Evolutionary conservation across 495 filamentous ascomycete species (phyloP), one percentile per base, ranked within the genome.

Genomic region (Podospora sp.): DNA sequence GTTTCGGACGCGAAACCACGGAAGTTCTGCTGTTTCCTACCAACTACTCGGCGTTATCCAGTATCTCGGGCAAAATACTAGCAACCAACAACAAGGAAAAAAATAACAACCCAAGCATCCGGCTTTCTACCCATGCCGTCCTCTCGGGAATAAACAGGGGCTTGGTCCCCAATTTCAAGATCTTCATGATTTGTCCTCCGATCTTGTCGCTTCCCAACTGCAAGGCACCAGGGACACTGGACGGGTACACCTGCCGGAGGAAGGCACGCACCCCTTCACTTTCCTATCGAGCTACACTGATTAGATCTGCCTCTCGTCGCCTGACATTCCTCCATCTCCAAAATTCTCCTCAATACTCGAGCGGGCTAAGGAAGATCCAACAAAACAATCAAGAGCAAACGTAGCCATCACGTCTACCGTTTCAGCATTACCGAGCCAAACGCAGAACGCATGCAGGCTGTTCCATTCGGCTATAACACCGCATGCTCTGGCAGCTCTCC

Each of bases 371-470:
- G 21, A 6, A 26, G 21, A 24, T 22, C 16, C 52, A 55, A 26
- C 21, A 55, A 55, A 6, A 59, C 56, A 59, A 59, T 59, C 56
- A 59, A 59, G 25, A 33, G 27, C 56, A 59, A 33, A 59, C 56
- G 26, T 8, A 35, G 5, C 24, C 26, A 59, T 59, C 56, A 59
- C 56, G 27, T 33, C 26, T 59, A 27, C 26, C 26, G 56, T 59
- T 59, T 59, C 56, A 59, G 14, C 22, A 20, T 33, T 33, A 59
- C 56, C 25, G 26, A 59, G 56, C 21, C 24, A 59, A 14, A 33
- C 26, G 25, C 26, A 12, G 7, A 4, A 14, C 52, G 6, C 26
- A 6, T 59, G 56, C 56, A 22, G 52, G 3, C 52, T n/a, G 20
- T 22, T 55, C 52, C 52, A 22, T 9, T 24, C 20, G 21, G 52